phyloP scores from a whole-genome alignment of 2,329 filamentous ascomycete genomes.

The Aspergillus sp. region DNA sequence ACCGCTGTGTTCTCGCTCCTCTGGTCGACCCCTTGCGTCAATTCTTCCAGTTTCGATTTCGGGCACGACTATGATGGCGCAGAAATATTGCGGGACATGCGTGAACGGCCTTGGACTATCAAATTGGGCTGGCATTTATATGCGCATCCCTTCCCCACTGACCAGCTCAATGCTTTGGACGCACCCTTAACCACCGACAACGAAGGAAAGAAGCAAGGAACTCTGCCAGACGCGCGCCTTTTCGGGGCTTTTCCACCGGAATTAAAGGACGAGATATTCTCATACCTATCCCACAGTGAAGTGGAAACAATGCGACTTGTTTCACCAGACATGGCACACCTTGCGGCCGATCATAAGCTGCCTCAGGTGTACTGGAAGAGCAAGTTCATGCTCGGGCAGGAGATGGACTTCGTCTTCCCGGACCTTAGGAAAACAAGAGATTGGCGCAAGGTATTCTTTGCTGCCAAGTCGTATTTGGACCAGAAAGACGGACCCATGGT shows the following conservation, averaged over 20 bases:
- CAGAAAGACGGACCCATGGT: background rate
- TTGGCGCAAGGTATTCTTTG: slow-evolving; percentile 15
- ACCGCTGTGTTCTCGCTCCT: slow-evolving; percentile 12
- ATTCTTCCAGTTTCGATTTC: slow-evolving; percentile 9
- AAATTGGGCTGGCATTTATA: background rate
- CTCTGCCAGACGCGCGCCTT: background rate
- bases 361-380: slow-evolving; percentile 17
- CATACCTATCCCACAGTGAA: slow-evolving; percentile 3
- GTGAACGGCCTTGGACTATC: background rate
- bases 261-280: slow-evolving; percentile 2
- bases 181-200: background rate
- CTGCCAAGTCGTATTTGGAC: background rate
- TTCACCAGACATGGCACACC: background rate
- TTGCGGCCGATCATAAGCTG: background rate
- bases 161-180: background rate
- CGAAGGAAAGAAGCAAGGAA: background rate
- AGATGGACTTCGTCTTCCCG: slow-evolving; percentile 16
- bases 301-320: background rate
- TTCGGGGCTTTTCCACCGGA: slow-evolving; percentile 5
- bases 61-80: slow-evolving; percentile 18
- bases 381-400: slow-evolving; percentile 13
- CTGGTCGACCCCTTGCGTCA: slow-evolving; percentile 8
- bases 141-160: slow-evolving; percentile 11
- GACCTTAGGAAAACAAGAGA: background rate
- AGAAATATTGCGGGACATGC: background rate